phyloP scores from a whole-genome alignment of 75 land plant species.

The Sequoia sempervirens region DNA sequence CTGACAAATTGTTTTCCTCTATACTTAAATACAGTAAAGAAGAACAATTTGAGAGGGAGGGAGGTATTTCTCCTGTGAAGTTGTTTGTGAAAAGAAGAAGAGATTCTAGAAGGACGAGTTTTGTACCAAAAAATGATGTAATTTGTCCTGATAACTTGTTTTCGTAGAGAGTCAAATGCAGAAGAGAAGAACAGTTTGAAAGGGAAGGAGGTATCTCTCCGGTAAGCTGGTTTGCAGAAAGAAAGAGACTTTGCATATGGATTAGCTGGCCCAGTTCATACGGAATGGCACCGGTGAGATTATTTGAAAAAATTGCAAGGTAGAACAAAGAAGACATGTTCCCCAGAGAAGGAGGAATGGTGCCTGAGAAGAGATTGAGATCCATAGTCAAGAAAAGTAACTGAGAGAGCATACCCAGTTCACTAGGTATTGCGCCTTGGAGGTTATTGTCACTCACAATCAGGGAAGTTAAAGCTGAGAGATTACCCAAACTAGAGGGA shows the following conservation, averaged over 20 bases:
- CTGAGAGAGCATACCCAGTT: neutral
- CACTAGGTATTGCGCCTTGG: neutral
- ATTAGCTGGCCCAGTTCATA: conserved; percentile 12
- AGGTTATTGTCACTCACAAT: neutral
- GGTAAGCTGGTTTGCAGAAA: neutral
- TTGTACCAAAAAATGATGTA: conserved; percentile 15
- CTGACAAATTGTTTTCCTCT: neutral
- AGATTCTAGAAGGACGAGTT: conserved; percentile 12
- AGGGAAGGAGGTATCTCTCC: neutral
- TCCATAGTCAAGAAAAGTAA: neutral
- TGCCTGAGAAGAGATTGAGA: conserved; percentile 21
- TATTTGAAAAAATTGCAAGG: conserved; percentile 24
- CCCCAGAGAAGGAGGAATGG: conserved; percentile 20
- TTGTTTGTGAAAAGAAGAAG: conserved; percentile 11
- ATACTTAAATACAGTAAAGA: neutral
- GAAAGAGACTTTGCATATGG: conserved; percentile 12
- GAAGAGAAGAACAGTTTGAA: neutral
- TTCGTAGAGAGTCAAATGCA: neutral
- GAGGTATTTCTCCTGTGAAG: conserved; percentile 1
- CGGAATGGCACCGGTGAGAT: conserved; percentile 33
- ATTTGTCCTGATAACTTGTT: conserved; percentile 23
- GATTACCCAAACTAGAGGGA: neutral
- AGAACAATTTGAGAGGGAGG: neutral
- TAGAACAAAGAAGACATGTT: conserved; percentile 15
- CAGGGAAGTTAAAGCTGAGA: neutral